phyloP scores from a whole-genome alignment of 352 stramenopile genomes.

The Pythium oligandrum region DNA sequence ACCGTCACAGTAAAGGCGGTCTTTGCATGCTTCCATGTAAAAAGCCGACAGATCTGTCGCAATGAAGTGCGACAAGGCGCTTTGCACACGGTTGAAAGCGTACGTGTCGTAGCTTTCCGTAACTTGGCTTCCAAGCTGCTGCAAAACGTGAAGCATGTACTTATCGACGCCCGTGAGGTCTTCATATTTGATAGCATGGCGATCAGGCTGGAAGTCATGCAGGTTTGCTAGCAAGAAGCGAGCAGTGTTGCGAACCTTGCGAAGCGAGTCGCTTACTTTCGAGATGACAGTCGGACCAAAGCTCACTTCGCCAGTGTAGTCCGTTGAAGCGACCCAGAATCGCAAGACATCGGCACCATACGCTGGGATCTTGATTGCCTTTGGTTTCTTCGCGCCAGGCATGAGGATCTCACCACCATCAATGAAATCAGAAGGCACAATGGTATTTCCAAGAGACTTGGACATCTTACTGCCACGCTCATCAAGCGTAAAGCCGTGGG shows the following conservation, averaged over 20 bases:
- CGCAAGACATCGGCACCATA: slow-evolving; percentile 97
- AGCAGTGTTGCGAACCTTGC: slow-evolving; percentile 95
- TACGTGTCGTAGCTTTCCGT: slow-evolving; percentile 80
- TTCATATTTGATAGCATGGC: slow-evolving; percentile 82
- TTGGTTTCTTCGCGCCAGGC: slow-evolving; percentile 52
- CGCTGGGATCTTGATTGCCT: slow-evolving; percentile 70
- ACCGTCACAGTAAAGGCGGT: slow-evolving; percentile 95
- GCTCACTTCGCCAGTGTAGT: slow-evolving; percentile 96
- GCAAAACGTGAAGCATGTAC: slow-evolving; percentile 94
- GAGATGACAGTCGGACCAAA: slow-evolving; percentile 91
- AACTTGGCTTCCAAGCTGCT: slow-evolving; percentile 74
- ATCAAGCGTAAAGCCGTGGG: slow-evolving; percentile 98
- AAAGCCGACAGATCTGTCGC: slow-evolving; percentile 96
- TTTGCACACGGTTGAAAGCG: slow-evolving; percentile 91
- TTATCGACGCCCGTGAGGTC: slow-evolving; percentile 91
- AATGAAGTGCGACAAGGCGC: slow-evolving; percentile 92
- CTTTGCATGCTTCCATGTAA: slow-evolving; percentile 97
- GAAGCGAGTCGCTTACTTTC: slow-evolving; percentile 75
- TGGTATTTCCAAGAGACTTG: slow-evolving; percentile 97
- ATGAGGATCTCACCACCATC: slow-evolving; percentile 72
- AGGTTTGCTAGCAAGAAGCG: slow-evolving; percentile 97
- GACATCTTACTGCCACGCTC: slow-evolving; percentile 99
- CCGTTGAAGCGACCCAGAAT: slow-evolving; percentile 96
- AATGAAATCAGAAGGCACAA: slow-evolving; percentile 94
- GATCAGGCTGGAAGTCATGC: slow-evolving; percentile 88